These are phyloP conservation scores for Hypoxylon rubiginosum DNA, from an alignment of 2,329 filamentous ascomycete species.

Conservation along the genomic window DNA sequence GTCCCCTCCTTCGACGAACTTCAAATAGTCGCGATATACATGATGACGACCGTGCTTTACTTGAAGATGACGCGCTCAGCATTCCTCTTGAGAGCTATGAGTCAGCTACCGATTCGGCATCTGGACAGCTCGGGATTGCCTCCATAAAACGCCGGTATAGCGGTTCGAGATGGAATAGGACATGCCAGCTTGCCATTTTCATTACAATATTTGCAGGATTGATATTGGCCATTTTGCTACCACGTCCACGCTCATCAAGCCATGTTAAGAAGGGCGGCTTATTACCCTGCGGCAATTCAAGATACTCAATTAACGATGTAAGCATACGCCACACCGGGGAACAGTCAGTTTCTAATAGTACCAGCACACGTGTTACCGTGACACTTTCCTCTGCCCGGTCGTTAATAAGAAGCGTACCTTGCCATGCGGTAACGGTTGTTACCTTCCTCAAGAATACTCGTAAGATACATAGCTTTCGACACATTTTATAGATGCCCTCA, in stretches of 20 bases:
- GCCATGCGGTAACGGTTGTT: slow-evolving; percentile 48
- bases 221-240: slow-evolving; percentile 36
- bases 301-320: slow-evolving; percentile 43
- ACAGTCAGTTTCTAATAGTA: slow-evolving; percentile 7
- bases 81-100: slow-evolving; percentile 42
- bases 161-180: slow-evolving; percentile 13
- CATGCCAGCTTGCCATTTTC: slow-evolving; percentile 25
- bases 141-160: slow-evolving; percentile 5
- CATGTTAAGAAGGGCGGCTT: slow-evolving; percentile 27
- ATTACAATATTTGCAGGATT: slow-evolving; percentile 33
- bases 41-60: slow-evolving; percentile 41
- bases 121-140: slow-evolving; percentile 10
- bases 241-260: slow-evolving; percentile 12
- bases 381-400: slow-evolving; percentile 50
- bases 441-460: slow-evolving; percentile 45
- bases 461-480: slow-evolving; percentile 27
- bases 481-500: neutral
- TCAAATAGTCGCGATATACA: slow-evolving; percentile 7
- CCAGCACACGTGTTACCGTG: slow-evolving; percentile 47
- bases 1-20: slow-evolving; percentile 16
- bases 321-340: slow-evolving; percentile 14
- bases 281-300: slow-evolving; percentile 43
- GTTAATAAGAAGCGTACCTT: slow-evolving; percentile 46
- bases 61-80: slow-evolving; percentile 44
- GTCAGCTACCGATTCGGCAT: slow-evolving; percentile 9